phyloP scores from a whole-genome alignment of 352 stramenopile species.

The Saprolegnia diclina region DNA sequence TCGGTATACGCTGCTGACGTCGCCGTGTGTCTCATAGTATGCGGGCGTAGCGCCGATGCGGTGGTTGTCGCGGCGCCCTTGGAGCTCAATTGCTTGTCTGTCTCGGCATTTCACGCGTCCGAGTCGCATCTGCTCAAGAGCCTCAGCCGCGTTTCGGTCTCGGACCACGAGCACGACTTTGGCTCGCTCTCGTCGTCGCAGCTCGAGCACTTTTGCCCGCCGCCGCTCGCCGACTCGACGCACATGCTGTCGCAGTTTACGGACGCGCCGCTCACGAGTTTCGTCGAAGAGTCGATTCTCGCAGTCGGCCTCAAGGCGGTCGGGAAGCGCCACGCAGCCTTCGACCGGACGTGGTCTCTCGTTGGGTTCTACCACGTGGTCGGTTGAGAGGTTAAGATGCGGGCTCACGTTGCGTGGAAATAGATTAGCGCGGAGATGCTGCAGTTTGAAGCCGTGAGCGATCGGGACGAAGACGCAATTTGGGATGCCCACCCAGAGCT shows the following conservation, averaged over 20 bases:
- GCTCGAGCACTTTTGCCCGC: background rate
- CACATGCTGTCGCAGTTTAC: conserved; percentile 8
- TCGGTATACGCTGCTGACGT: no score
- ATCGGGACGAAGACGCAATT: background rate
- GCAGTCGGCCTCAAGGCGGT: conserved; percentile 2
- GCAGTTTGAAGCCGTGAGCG: conserved; percentile 7
- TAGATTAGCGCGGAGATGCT: background rate
- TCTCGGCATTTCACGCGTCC: background rate
- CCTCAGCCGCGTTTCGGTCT: background rate
- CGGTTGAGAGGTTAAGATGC: no score
- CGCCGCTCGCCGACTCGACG: background rate
- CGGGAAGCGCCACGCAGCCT: background rate
- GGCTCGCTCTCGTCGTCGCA: conserved; percentile 5
- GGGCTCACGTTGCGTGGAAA: background rate
- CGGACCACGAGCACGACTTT: background rate
- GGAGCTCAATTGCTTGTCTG: no score
- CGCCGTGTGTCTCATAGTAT: no score
- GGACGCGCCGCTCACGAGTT: conserved; percentile 1
- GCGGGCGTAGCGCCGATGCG: no score
- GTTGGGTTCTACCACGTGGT: background rate
- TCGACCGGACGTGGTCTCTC: background rate
- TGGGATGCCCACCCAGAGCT: background rate
- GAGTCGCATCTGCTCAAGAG: conserved; percentile 6
- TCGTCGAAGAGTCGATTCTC: conserved; percentile 5
- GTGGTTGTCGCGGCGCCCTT: no score